Evolutionary conservation across 2,329 filamentous ascomycete genomes (phyloP).

Genomic region (Samsoniella hepiali): DNA sequence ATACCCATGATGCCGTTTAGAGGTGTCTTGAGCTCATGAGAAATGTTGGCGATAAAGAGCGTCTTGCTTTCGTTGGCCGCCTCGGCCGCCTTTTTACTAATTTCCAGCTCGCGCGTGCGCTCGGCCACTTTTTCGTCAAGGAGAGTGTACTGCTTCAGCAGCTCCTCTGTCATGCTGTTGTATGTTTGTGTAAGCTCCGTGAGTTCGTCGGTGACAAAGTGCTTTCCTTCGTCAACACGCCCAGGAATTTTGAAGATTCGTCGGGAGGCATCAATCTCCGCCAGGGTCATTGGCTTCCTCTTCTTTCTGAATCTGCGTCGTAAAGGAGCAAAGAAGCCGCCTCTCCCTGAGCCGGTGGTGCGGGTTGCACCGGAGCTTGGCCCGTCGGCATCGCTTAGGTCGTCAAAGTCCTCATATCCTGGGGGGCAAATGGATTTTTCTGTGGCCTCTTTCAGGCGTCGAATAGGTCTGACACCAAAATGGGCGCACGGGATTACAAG

Average conservation of each 20-base stretch:
- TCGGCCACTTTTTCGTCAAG: constrained; percentile 82
- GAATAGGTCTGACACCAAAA: constrained; percentile 75
- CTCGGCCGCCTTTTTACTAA: constrained; percentile 88
- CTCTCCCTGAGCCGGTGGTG: constrained; percentile 35
- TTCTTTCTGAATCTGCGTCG: constrained; percentile 36
- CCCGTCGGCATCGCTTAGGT: constrained; percentile 36
- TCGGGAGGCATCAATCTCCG: constrained; percentile 39
- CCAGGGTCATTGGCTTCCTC: constrained; percentile 26
- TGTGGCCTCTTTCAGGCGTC: constrained; percentile 71
- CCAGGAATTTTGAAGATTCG: constrained; percentile 78
- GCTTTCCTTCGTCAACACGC: constrained; percentile 72
- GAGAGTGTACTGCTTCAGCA: constrained; percentile 79
- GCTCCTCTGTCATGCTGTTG: constrained; percentile 90
- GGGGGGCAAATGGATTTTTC: constrained; percentile 68
- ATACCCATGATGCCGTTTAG: constrained; percentile 95
- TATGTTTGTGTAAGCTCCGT: constrained; percentile 83
- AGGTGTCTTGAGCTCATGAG: constrained; percentile 83
- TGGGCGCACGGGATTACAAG: constrained; percentile 78
- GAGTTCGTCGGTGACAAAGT: constrained; percentile 76
- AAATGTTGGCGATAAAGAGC: constrained; percentile 94
- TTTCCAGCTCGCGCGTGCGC: constrained; percentile 78
- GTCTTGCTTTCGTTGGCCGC: constrained; percentile 98
- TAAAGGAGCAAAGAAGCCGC: constrained; percentile 38
- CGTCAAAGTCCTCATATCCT: constrained; percentile 49
- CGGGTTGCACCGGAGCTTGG: constrained; percentile 41